Percentiles rank a stretch among this genome's conserved stretches.
These are phyloP conservation scores for Boletus sp. DNA, from an alignment of 768 basidiomycete species.

Conservation along the genomic window DNA sequence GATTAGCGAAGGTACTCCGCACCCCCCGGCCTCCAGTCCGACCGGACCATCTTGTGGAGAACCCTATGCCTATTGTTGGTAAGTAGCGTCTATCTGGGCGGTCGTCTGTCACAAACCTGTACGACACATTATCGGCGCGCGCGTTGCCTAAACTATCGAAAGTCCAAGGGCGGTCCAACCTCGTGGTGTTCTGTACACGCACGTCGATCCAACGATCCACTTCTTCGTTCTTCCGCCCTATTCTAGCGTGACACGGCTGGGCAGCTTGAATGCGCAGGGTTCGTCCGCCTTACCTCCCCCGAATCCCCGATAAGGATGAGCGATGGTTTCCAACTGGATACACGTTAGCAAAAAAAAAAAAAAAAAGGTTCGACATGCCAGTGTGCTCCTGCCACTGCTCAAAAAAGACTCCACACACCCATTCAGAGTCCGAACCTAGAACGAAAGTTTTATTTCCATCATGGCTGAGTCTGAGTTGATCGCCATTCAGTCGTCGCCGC, in stretches of 20 bases:
- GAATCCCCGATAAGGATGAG: not conserved
- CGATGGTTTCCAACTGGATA: too few relatives aligned
- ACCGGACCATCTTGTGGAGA: too few relatives aligned
- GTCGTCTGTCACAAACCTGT: too few relatives aligned
- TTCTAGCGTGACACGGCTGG: not conserved
- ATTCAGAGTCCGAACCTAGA: too few relatives aligned
- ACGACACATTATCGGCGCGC: conserved; percentile 52
- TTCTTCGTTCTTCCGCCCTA: conserved; percentile 44
- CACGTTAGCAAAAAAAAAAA: not conserved
- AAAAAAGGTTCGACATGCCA: not conserved
- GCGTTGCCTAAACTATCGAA: conserved; percentile 71
- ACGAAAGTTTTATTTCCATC: too few relatives aligned
- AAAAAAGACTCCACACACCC: too few relatives aligned
- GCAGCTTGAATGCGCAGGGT: not conserved
- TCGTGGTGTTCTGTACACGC: conserved; percentile 74
- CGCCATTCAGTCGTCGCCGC: too few relatives aligned
- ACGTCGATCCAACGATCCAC: conserved; percentile 59
- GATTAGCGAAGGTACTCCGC: too few relatives aligned
- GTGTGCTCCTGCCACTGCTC: too few relatives aligned
- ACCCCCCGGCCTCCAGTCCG: not conserved
- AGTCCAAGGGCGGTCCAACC: conserved; percentile 83
- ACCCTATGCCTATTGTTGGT: conserved; percentile 51
- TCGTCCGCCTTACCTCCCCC: not conserved
- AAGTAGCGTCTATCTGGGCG: conserved; percentile 8
- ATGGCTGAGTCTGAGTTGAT: too few relatives aligned